Evolutionary conservation across 495 filamentous ascomycete genomes (phyloP), one percentile per base, ranked within the genome.

Genomic region (Gamarada debralockiae): DNA sequence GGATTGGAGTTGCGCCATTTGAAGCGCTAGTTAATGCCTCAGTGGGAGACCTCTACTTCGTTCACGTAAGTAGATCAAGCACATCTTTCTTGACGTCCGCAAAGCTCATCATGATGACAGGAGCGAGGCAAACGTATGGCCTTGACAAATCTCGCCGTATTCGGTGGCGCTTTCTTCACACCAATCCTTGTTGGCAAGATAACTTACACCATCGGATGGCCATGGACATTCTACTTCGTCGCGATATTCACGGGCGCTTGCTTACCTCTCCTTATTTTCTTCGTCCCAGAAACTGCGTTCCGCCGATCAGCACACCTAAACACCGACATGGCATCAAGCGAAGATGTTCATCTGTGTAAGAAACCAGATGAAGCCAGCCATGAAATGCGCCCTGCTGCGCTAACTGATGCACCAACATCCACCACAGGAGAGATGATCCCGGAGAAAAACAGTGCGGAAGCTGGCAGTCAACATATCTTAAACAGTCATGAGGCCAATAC

Each of bases 151-250:
- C 79, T 97, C 44, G 83, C 91, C 3, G 75, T 96, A 9, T 97
- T 95, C 64, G 92, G 92, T 0, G 89, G 90, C 5, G 89, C 92
- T 3, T 96, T 97, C 61, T 85, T 96, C 64, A 96, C 92, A 0
- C 92, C 90, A 0, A 89, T 95, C 23, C 67, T 92, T 9, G 90
- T 91, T 10, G 92, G 92, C 27, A 91, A 87, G 63, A 91, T 96
- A 53, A 92, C 90, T 18, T 69, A 77, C 39, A 73, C 74, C 0
- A 76, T 97, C 13, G 78, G 80, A 22, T 97, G 90, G 89, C 65
- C 76, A 60, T 90, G 87, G 87, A 81, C 80, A 0, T 92, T 92
- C 58, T 87, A 86, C 51, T 74, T 90, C 39, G 77, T 90, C 40
- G 78, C 83, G 38, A 90, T 90, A 44, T 87, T 90, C 62, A 72